These are phyloP conservation scores for Boletus eberwhitei DNA, from an alignment of 768 basidiomycete genomes.

Conservation along the genomic window DNA sequence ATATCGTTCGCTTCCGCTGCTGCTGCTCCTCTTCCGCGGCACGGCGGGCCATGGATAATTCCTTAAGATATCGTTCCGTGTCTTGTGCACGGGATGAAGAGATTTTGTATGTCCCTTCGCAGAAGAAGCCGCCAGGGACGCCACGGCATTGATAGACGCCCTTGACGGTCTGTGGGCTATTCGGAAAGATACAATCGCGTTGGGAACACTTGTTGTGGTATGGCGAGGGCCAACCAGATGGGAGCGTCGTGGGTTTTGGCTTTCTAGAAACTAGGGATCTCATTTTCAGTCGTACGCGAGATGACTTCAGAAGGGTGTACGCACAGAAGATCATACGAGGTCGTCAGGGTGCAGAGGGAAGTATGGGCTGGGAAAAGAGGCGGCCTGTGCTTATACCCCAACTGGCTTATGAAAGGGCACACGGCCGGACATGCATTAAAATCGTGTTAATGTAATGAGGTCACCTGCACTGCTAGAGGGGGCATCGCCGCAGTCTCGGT, in stretches of 20 bases:
- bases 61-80: slow-evolving; percentile 31
- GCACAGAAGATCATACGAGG: slow-evolving; percentile 29
- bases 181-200: slow-evolving; percentile 31
- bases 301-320: not conserved
- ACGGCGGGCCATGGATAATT: slow-evolving; percentile 21
- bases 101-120: slow-evolving; percentile 34
- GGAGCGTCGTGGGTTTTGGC: slow-evolving; percentile 27
- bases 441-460: slow-evolving; percentile 33
- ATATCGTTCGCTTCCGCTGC: slow-evolving; percentile 27
- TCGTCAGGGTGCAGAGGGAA: slow-evolving; percentile 14
- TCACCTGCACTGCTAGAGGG: slow-evolving; percentile 18
- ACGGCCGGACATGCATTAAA: slow-evolving; percentile 29
- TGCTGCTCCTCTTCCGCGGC: slow-evolving; percentile 30
- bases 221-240: slow-evolving; percentile 35
- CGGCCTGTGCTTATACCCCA: slow-evolving; percentile 13
- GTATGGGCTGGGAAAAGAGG: not conserved
- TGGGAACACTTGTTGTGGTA: slow-evolving; percentile 38
- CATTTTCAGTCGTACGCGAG: not conserved
- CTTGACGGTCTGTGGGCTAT: slow-evolving; percentile 28
- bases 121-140: slow-evolving; percentile 34
- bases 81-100: slow-evolving; percentile 33
- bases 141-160: slow-evolving; percentile 34
- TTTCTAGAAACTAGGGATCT: slow-evolving; percentile 26
- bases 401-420: slow-evolving; percentile 27
- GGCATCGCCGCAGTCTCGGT: slow-evolving; percentile 22